phyloP scores from a whole-genome alignment of 2,329 filamentous ascomycete genomes.

The Aspergillus jensenii region DNA sequence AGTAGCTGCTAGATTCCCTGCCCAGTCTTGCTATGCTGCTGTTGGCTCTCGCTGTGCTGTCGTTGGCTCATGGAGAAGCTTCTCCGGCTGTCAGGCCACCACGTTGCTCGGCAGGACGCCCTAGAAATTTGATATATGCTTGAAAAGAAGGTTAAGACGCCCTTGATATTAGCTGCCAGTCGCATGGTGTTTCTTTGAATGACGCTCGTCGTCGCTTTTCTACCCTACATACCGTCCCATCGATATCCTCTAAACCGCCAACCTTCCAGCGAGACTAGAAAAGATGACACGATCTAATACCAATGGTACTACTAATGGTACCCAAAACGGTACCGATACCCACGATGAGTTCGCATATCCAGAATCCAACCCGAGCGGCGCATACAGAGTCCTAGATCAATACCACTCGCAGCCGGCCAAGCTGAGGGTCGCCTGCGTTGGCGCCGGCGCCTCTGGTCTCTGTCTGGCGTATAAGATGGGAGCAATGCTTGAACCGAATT shows the following conservation, averaged over 20 bases:
- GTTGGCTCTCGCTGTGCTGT: too few relatives aligned
- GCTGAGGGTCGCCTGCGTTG: neutral
- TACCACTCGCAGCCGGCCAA: neutral
- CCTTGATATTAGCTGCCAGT: too few relatives aligned
- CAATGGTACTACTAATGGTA: neutral
- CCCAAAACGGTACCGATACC: neutral
- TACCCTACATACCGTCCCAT: too few relatives aligned
- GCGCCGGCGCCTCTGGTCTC: neutral
- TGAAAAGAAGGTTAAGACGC: neutral
- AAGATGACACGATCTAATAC: too few relatives aligned
- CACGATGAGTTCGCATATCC: neutral
- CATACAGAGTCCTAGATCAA: neutral
- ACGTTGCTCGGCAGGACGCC: neutral
- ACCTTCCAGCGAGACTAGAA: too few relatives aligned
- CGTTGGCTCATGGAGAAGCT: neutral
- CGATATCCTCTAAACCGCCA: too few relatives aligned
- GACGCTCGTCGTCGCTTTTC: too few relatives aligned
- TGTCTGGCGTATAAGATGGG: neutral
- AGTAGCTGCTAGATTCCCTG: too few relatives aligned
- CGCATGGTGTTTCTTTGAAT: too few relatives aligned
- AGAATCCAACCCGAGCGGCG: neutral
- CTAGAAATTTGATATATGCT: neutral
- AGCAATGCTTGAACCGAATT: neutral
- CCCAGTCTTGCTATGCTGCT: too few relatives aligned
- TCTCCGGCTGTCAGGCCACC: neutral